phyloP scores from a whole-genome alignment of 73 alveolate genomes.

The Stentor coeruleus region DNA sequence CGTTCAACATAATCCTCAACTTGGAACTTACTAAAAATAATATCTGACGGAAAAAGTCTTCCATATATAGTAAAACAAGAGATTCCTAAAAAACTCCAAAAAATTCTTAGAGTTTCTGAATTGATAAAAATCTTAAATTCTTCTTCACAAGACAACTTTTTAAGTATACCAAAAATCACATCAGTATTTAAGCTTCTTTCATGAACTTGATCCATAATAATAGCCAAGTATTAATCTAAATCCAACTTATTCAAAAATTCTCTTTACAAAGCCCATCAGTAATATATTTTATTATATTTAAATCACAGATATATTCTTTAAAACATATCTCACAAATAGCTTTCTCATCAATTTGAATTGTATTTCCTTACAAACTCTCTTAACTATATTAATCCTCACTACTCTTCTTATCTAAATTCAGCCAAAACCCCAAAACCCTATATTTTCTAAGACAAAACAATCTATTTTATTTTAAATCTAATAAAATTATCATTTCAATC shows the following conservation, averaged over 20 bases:
- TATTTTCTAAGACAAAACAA: constrained; percentile 94
- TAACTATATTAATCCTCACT: constrained; percentile 96
- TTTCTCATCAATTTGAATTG: constrained; percentile 44
- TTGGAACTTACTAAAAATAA: constrained; percentile 82
- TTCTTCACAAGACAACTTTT: constrained; percentile 84
- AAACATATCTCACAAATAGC: constrained; percentile 99
- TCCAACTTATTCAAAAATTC: constrained; percentile 98
- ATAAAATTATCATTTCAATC: no score
- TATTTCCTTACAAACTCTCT: constrained; percentile 74
- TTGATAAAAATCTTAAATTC: constrained; percentile 98
- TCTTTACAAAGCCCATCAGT: constrained; percentile 99
- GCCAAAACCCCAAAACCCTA: constrained; percentile 89
- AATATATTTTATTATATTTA: constrained; percentile 97
- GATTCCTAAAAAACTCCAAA: constrained; percentile 96
- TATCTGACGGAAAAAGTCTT: constrained; percentile 97
- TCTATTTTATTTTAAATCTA: no score
- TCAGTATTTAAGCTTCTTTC: constrained; percentile 99
- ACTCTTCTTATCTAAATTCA: constrained; percentile 99
- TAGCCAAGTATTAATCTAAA: constrained; percentile 92
- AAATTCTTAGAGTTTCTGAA: constrained; percentile 99
- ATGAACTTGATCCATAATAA: constrained; percentile 99
- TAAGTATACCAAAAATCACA: constrained; percentile 99
- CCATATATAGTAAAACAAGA: constrained; percentile 99
- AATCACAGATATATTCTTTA: constrained; percentile 93
- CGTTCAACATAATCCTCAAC: constrained; percentile 99